Base-by-base conservation (phyloP, 78 protist species). In the Emiliania huxleyi region DNA sequence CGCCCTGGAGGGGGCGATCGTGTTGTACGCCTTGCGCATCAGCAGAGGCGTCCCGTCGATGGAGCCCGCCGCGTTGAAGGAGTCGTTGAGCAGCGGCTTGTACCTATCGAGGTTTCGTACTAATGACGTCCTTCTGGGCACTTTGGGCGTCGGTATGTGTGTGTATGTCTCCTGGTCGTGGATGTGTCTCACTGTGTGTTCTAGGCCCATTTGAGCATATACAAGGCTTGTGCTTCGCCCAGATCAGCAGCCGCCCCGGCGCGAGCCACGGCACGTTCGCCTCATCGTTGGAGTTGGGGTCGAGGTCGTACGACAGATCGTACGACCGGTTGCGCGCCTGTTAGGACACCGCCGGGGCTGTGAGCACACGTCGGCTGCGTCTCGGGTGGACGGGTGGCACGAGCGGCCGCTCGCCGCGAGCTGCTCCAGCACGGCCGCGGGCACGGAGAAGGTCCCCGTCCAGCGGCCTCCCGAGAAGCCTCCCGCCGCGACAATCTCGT, bases 211-310 rank as follows among this genome's bases (percentile, higher is more conserved):
- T 15, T 19, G 8, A 19, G 15, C 29, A 8, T 52, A 52, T 52
- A 52, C 62, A 8, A 52, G 62, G 29, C 15, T 8, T 15, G 29
- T 8, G 62, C 15, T 71, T 71, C 8, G n/a, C 1, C 29, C 2
- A 71, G 42, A 71, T 5, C 29, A 71, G 42, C 29, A 71, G 81
- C 5, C 81, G 35, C 81, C 81, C 81, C 15, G 81, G 81, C 44
- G 81, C 81, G 42, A 71, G 81, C 81, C 81, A 71, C 18, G 81
- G 29, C 29, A 71, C 81, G 81, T 71, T 71, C 29, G 81, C 35
- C 18, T 71, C 81, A 35, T 71, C 42, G 18, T 2, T 71, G 21
- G 29, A 2, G 1, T 71, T 1, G 42, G 81, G 81, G 18, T 71
- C 42, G 81, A 71, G 81, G 81, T 71, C 81, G 81, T 71, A 71